Base-by-base conservation (phyloP, 805 yeast genomes). In the Schizosaccharomyces cryophilus region DNA sequence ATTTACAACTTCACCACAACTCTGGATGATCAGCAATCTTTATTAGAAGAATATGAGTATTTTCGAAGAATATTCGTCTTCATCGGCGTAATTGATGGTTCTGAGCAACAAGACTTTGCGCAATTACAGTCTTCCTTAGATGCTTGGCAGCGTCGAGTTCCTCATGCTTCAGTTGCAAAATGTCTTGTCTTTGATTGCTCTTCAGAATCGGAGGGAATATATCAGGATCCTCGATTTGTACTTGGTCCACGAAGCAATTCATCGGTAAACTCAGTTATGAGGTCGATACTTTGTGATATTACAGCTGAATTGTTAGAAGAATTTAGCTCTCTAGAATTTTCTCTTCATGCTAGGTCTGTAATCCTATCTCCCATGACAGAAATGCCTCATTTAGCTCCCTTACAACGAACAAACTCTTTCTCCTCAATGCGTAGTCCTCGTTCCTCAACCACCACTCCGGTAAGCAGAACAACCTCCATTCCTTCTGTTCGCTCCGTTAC, bases 31-130 rank as follows among this genome's bases (percentile, higher is more conserved):
- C 81, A 80, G 51, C 76, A 84, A 31, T 71, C 82, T 5, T 82
- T 84, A 61, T 73, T 90, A 54, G 86, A 84, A 65, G 97, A 90
- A 70, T 81, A 90, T 64, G 96, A 93, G 71, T 95, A 96, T 0
- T 87, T 79, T 70, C 73, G 96, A 60, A 87, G 87, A 67, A 80
- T 85, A 0, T 79, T 87, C 65, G 75, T 68, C 58, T 72, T 70
- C 1, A 68, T 80, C 56, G 84, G 81, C 3, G 64, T 80, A 30
- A 68, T 71, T 1, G 71, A 73, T 31, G 69, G 69, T 62, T 61
- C 51, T 13, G 55, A 64, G 4, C 67, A 66, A 7, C 60, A 69
- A 13, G 66, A 67, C 9, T 64, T 66, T 13, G 69, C 68, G 1
- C 64, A 61, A 9, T 62, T 72, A n/a, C 66, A 66, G 2, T 64